These are phyloP conservation scores for Aspergillus brasiliensis DNA, from an alignment of 2,329 filamentous ascomycete species.

Conservation along the genomic window DNA sequence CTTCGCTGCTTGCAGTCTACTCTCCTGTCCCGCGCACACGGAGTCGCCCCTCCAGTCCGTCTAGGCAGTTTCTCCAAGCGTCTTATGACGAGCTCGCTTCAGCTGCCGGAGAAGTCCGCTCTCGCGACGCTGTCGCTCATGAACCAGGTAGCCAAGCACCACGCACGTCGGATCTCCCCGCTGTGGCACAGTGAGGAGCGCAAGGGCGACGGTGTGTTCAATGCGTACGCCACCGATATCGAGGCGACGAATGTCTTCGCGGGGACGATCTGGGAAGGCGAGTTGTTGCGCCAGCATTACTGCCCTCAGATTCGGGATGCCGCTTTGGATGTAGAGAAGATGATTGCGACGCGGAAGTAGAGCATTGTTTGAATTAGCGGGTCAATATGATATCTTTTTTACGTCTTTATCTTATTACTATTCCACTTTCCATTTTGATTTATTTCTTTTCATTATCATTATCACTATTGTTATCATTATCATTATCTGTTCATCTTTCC, in stretches of 20 bases:
- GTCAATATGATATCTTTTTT: slow-evolving; percentile 6
- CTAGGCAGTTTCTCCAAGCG: slow-evolving; percentile 94
- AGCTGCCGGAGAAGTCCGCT: slow-evolving; percentile 86
- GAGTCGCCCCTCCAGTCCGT: slow-evolving; percentile 74
- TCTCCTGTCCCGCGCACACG: slow-evolving; percentile 75
- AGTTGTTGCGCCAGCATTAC: slow-evolving; percentile 81
- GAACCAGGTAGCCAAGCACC: slow-evolving; percentile 74
- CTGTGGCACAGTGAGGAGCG: slow-evolving; percentile 95
- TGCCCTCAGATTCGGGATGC: slow-evolving; percentile 83
- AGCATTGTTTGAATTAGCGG: slow-evolving; percentile 10
- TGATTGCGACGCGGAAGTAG: slow-evolving; percentile 43
- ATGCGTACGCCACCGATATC: slow-evolving; percentile 70
- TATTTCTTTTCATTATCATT: not conserved
- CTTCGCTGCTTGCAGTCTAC: slow-evolving; percentile 82
- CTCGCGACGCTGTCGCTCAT: slow-evolving; percentile 78
- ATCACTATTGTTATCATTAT: slow-evolving; percentile 7
- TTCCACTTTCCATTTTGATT: not conserved
- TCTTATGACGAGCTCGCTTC: slow-evolving; percentile 76
- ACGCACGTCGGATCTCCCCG: slow-evolving; percentile 78
- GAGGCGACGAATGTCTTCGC: slow-evolving; percentile 91
- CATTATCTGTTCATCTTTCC: not conserved
- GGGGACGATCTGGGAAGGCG: slow-evolving; percentile 89
- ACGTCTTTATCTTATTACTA: not conserved
- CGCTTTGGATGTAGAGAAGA: slow-evolving; percentile 69
- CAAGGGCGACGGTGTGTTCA: slow-evolving; percentile 84